phyloP scores from a whole-genome alignment of 108 stramenopile genomes.

The Nitzschia inconspicua region DNA sequence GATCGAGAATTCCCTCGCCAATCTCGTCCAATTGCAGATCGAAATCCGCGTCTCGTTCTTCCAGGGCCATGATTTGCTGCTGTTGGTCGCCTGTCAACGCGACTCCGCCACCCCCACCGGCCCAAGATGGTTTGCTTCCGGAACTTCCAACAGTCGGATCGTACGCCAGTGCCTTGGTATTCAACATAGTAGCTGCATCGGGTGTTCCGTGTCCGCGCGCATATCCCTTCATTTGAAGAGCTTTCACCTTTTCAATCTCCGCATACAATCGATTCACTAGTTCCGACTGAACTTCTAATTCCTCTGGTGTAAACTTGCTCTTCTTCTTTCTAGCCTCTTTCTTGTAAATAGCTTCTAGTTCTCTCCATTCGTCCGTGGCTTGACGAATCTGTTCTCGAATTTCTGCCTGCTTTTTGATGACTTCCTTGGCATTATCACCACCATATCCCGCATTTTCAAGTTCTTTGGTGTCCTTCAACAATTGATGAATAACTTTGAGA shows the following conservation, averaged over 20 bases:
- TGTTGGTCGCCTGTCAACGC: constrained; percentile 74
- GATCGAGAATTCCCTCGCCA: constrained; percentile 82
- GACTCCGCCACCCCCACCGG: constrained; percentile 29
- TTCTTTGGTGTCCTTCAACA: constrained; percentile 57
- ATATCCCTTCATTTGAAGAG: constrained; percentile 70
- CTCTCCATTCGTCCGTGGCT: constrained; percentile 79
- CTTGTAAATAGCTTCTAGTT: constrained; percentile 78
- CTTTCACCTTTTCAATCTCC: constrained; percentile 85
- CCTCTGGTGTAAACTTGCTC: constrained; percentile 81
- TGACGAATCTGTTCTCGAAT: constrained; percentile 74
- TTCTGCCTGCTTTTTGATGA: constrained; percentile 76
- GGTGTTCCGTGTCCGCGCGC: constrained; percentile 38
- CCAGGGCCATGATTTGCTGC: constrained; percentile 65
- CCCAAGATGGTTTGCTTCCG: constrained; percentile 21
- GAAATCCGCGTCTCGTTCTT: constrained; percentile 84
- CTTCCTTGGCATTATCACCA: constrained; percentile 75
- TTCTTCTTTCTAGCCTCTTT: constrained; percentile 84
- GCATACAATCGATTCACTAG: constrained; percentile 68
- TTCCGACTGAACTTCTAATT: constrained; percentile 77
- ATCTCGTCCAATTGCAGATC: constrained; percentile 87
- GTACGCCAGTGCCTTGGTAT: constrained; percentile 60
- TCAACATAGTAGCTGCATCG: constrained; percentile 48
- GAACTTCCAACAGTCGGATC: constrained; percentile 15
- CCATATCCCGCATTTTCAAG: constrained; percentile 43
- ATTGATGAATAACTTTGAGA: constrained; percentile 49